These are phyloP conservation scores for Nakaseomyces sp. DNA, from an alignment of 1,139 yeast species.

Conservation along the genomic window DNA sequence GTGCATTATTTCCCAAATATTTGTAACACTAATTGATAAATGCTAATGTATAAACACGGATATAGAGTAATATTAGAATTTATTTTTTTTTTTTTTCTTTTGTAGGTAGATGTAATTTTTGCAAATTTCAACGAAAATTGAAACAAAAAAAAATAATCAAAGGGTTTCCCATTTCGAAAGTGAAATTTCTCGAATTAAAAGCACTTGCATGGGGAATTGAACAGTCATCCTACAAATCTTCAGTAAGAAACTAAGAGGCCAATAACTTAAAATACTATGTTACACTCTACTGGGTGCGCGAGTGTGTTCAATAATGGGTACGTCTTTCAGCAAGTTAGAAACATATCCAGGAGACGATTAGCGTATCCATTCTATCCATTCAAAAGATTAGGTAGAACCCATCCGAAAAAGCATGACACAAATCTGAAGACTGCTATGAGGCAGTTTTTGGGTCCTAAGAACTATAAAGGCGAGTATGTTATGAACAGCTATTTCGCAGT, in stretches of 20 bases:
- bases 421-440: slow-evolving; percentile 30
- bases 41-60: too few species aligned
- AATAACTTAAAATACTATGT: background rate
- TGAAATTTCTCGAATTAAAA: too few species aligned
- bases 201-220: too few species aligned
- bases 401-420: slow-evolving; percentile 38
- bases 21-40: too few species aligned
- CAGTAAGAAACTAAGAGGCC: too few species aligned
- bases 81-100: background rate
- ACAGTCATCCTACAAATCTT: too few species aligned
- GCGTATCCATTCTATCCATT: slow-evolving; percentile 43
- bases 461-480: slow-evolving; percentile 73
- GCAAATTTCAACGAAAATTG: background rate
- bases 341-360: slow-evolving; percentile 36
- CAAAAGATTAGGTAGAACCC: slow-evolving; percentile 36
- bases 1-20: too few species aligned
- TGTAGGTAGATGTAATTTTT: background rate
- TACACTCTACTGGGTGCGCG: background rate
- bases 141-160: too few species aligned
- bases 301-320: slow-evolving; percentile 1
- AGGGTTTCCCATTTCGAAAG: too few species aligned
- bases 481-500: slow-evolving; percentile 69
- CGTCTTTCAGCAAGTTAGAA: slow-evolving; percentile 29
- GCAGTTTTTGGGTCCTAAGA: slow-evolving; percentile 70
- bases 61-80: background rate